Percentiles rank a stretch among this genome's conserved stretches.
These are phyloP conservation scores for Mycena indigotica DNA, from an alignment of 768 basidiomycete species.

Conservation along the genomic window DNA sequence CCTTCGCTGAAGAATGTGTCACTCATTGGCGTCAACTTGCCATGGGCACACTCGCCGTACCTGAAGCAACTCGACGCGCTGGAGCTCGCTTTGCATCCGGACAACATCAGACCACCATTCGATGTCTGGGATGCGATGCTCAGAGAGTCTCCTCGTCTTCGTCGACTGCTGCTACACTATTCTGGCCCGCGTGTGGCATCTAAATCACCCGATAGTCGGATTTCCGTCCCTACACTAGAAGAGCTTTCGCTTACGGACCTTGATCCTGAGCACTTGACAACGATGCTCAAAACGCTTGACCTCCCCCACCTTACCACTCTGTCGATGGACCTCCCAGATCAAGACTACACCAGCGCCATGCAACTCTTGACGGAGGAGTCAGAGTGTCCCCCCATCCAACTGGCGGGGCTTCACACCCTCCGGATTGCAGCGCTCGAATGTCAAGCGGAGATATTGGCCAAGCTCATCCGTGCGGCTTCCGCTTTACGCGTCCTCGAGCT, in stretches of 20 bases:
- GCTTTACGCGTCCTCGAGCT: constrained; percentile 43
- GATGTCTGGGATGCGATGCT: constrained; percentile 57
- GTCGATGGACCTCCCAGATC: constrained; percentile 54
- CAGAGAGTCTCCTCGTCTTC: constrained; percentile 48
- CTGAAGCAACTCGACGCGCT: constrained; percentile 51
- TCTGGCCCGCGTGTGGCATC: constrained; percentile 49
- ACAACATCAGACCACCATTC: constrained; percentile 59
- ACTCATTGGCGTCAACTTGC: constrained; percentile 67
- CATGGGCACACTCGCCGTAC: constrained; percentile 55
- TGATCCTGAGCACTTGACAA: constrained; percentile 55
- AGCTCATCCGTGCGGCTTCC: constrained; percentile 36
- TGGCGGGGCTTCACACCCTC: constrained; percentile 38
- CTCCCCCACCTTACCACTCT: constrained; percentile 49
- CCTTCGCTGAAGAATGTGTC: constrained; percentile 58
- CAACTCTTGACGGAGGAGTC: constrained; percentile 34
- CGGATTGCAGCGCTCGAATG: constrained; percentile 48
- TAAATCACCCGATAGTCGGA: constrained; percentile 23
- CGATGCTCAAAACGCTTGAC: constrained; percentile 46
- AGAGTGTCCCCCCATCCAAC: constrained; percentile 26
- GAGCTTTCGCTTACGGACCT: constrained; percentile 57
- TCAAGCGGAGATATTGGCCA: constrained; percentile 34
- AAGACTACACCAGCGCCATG: constrained; percentile 54
- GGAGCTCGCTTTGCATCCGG: constrained; percentile 62
- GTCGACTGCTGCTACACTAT: constrained; percentile 55
- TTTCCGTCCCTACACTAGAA: constrained; percentile 40